Percentiles rank a stretch among this genome's conserved stretches.
Evolutionary conservation across 768 basidiomycete species (phyloP).

Genomic region (Phallus indusiatus): DNA sequence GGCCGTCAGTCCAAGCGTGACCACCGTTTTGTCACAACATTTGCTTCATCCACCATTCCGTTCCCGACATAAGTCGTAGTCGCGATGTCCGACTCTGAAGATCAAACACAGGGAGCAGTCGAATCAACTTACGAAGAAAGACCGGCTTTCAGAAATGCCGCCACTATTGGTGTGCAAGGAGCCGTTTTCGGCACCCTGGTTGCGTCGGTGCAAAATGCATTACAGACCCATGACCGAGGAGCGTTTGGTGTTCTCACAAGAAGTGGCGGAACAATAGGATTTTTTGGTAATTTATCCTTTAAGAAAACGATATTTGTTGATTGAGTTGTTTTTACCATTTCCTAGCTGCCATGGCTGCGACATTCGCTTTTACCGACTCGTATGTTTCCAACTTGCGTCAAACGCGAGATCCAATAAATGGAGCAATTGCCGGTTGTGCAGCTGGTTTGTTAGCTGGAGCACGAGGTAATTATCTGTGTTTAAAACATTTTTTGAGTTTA

Average conservation of each 20-base stretch:
- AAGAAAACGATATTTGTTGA: not conserved
- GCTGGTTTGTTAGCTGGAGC: constrained; percentile 88
- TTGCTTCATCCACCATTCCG: not conserved
- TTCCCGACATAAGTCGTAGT: not conserved
- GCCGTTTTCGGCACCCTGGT: constrained; percentile 32
- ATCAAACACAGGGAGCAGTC: not conserved
- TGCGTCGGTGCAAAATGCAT: constrained; percentile 64
- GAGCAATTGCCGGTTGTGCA: constrained; percentile 81
- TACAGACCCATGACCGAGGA: constrained; percentile 66
- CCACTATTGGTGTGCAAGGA: constrained; percentile 22
- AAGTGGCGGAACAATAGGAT: constrained; percentile 81
- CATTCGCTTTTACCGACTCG: constrained; percentile 78
- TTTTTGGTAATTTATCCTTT: constrained; percentile 59
- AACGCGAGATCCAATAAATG: constrained; percentile 73
- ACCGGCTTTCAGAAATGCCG: constrained; percentile 14
- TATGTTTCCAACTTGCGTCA: constrained; percentile 72
- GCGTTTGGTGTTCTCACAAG: constrained; percentile 82
- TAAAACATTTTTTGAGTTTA: not conserved
- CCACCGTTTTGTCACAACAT: not conserved
- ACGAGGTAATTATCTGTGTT: constrained; percentile 42
- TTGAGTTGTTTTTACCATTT: not conserved
- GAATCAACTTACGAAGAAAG: constrained; percentile 2
- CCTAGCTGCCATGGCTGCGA: constrained; percentile 79
- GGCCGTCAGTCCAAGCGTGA: not conserved
- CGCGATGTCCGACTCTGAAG: not conserved